Conservation (phyloP, 2,329 filamentous ascomycete genomes). For the Aspergillus tamarii region DNA sequence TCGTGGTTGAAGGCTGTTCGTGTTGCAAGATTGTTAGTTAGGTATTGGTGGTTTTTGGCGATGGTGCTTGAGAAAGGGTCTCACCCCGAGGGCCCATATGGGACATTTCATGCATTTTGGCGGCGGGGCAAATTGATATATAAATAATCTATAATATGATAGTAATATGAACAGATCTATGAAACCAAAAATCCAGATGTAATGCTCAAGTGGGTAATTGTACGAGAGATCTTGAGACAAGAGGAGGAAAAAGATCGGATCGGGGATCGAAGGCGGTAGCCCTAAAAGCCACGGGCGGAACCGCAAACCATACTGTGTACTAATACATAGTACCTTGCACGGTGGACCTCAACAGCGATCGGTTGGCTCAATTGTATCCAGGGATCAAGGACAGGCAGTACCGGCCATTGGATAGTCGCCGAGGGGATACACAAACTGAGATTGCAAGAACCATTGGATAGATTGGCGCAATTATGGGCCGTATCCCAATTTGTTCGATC, state of each 20-base stretch:
- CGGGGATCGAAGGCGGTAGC: conserved; percentile 13
- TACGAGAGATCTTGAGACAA: neutral
- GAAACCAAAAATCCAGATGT: conserved; percentile 1
- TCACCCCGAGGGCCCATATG: conserved; percentile 45
- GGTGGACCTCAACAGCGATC: neutral
- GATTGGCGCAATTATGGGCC: neutral
- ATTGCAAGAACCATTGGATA: neutral
- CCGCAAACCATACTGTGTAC: neutral
- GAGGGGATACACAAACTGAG: neutral
- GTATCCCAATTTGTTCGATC: neutral
- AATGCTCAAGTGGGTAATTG: conserved; percentile 1
- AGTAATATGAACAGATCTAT: neutral
- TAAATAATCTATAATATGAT: neutral
- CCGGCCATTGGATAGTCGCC: neutral
- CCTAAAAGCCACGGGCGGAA: conserved; percentile 13
- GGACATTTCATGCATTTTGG: conserved; percentile 47
- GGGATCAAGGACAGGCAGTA: neutral
- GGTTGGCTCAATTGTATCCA: conserved; percentile 3
- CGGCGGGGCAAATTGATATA: neutral
- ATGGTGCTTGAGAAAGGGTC: conserved; percentile 11
- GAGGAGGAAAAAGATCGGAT: conserved; percentile 12
- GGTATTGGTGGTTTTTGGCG: neutral
- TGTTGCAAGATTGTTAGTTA: conserved; percentile 8
- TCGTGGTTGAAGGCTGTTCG: conserved; percentile 73
- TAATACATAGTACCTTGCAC: too few relatives aligned